Evolutionary conservation across 768 basidiomycete genomes (phyloP), one percentile per base, ranked within the genome.

Genomic region (Leucocoprinus sp.): DNA sequence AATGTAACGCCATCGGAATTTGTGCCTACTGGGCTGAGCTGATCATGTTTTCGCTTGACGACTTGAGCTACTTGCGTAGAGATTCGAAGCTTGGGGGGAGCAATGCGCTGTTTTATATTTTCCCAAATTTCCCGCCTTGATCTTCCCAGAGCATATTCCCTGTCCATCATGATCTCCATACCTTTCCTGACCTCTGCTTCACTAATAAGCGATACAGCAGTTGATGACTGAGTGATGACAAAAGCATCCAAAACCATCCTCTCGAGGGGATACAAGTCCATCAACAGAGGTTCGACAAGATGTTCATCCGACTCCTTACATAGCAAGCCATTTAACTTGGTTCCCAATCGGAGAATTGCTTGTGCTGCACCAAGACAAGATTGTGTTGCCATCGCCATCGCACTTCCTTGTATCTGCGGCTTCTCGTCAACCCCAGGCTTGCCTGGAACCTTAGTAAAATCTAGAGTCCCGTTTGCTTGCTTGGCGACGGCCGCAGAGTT

Each of bases 301-400:
- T 51, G 46, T 18, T 35, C 21, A 57, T 45, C 21, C 55, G 39
- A 23, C 22, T 47, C 45, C 23, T 47, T 45, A 31, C 52, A 31
- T 29, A 58, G 49, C 34, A 51, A 17, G 40, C 45, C 35, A 19
- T 46, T 50, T 26, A 47, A 26, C 37, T 49, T 51, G 45, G 65
- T 65, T 31, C 69, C 64, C 0, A 81, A 75, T 46, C 69, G 70
- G 27, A 87, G 66, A 46, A 87, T 72, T 2, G 62, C 60, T 54
- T 85, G 83, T 8, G 84, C 82, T 1, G 87, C 84, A 43, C 72
- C 75, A 31, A 84, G 67, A 23, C 73, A 72, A 26, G 78, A 76
- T 28, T 74, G 67, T 11, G 72, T 68, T 1, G 79, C 80, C 48
- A 78, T 40, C 11, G 45, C 45, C 33, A 41, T 17, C n/a, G 38